Conservation (phyloP, 495 filamentous ascomycete genomes). For the Podospora tetraspora region DNA sequence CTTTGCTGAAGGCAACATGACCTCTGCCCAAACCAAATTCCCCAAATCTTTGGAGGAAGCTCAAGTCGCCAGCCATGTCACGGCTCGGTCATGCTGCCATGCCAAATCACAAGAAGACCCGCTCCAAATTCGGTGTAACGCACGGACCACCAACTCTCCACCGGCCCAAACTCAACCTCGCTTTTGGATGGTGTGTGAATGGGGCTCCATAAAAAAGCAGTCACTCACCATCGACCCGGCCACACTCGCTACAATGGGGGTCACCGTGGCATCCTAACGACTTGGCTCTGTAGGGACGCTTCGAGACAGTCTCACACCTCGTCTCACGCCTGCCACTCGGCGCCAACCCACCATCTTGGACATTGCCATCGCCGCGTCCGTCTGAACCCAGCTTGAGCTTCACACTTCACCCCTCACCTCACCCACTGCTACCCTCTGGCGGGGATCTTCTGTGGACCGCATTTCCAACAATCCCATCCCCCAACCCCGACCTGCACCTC, state of each 20-base stretch:
- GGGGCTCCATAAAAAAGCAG: background rate
- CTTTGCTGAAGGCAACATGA: background rate
- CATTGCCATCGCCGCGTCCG: background rate
- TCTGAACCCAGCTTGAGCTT: background rate
- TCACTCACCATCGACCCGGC: background rate
- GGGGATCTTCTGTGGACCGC: background rate
- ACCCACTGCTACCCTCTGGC: background rate
- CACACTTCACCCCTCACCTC: background rate
- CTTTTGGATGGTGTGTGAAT: constrained; percentile 4
- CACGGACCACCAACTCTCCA: constrained; percentile 1
- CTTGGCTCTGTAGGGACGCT: background rate
- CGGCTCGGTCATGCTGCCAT: background rate
- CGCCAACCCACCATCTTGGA: background rate
- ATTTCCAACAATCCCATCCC: background rate
- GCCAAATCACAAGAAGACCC: background rate
- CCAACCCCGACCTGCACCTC: background rate
- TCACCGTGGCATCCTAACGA: background rate
- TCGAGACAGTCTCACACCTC: background rate
- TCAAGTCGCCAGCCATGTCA: background rate
- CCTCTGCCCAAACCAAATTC: background rate
- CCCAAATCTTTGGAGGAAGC: background rate
- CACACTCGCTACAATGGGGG: background rate
- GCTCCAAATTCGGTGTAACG: background rate
- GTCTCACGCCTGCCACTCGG: background rate
- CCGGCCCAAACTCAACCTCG: constrained; percentile 4